These are phyloP conservation scores for Penicillium occitanis DNA, from an alignment of 2,329 filamentous ascomycete genomes.

Conservation along the genomic window DNA sequence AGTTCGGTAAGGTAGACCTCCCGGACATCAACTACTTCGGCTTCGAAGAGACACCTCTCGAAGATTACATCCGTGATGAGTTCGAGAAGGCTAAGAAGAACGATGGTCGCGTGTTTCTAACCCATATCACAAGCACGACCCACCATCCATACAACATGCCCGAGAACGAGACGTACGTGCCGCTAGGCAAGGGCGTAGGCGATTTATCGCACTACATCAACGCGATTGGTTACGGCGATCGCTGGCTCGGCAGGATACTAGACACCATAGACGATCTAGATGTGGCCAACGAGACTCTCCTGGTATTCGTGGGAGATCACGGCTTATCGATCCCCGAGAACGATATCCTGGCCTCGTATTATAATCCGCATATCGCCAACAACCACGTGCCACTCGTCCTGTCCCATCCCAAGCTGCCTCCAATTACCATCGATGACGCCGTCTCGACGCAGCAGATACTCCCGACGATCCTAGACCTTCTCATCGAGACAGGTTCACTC, in stretches of 20 bases:
- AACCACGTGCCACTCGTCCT: constrained; percentile 38
- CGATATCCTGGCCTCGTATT: constrained; percentile 35
- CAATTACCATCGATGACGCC: constrained; percentile 30
- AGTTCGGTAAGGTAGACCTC: constrained; percentile 29
- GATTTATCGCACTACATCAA: constrained; percentile 34
- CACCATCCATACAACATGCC: constrained; percentile 37
- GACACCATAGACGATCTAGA: constrained; percentile 34
- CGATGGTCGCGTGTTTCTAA: constrained; percentile 35
- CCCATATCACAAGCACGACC: constrained; percentile 36
- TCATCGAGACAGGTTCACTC: constrained; percentile 34
- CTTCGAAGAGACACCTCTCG: constrained; percentile 33
- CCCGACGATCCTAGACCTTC: constrained; percentile 34
- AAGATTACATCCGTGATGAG: constrained; percentile 36
- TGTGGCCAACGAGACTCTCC: constrained; percentile 34
- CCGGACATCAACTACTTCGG: constrained; percentile 37
- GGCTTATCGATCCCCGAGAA: constrained; percentile 39
- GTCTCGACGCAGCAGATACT: constrained; percentile 35
- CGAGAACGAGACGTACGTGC: constrained; percentile 27
- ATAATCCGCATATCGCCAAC: constrained; percentile 35
- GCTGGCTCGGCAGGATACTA: constrained; percentile 35
- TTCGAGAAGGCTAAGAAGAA: constrained; percentile 34
- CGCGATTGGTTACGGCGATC: constrained; percentile 33
- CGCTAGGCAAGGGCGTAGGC: constrained; percentile 25
- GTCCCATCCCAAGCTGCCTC: constrained; percentile 34
- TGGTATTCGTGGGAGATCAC: constrained; percentile 38